Evolutionary conservation across 2,329 filamentous ascomycete genomes (phyloP).

Genomic region (Taxawa tesnikishii): DNA sequence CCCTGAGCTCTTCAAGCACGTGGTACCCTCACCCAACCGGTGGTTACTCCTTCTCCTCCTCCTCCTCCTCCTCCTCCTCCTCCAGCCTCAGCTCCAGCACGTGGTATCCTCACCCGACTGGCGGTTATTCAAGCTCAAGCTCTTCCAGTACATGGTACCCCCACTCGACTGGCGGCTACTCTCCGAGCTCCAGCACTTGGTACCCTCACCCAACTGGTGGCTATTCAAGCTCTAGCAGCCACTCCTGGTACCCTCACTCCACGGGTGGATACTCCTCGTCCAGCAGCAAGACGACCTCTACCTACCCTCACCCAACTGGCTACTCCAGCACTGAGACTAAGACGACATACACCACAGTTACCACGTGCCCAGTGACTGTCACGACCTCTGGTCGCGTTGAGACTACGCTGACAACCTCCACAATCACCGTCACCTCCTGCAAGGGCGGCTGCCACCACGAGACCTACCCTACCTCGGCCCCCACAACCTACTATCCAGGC

Average conservation of each 20-base stretch:
- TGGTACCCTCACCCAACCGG: constrained; percentile 1
- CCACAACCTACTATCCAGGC: constrained; percentile 3
- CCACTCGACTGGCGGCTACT: background rate
- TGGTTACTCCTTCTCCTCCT: constrained; percentile 1
- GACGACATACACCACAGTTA: constrained; percentile 20
- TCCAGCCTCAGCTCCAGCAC: background rate
- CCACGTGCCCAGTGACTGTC: constrained; percentile 18
- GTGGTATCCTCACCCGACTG: constrained; percentile 1
- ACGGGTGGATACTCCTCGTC: background rate
- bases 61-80: background rate
- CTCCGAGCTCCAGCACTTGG: background rate
- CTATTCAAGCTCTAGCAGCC: background rate
- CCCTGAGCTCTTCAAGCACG: background rate
- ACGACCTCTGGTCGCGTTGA: constrained; percentile 15
- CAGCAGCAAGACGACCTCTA: background rate
- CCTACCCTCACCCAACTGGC: background rate
- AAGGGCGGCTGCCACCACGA: constrained; percentile 19
- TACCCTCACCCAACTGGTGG: constrained; percentile 1
- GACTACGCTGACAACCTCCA: constrained; percentile 23
- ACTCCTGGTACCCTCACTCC: background rate
- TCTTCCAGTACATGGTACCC: background rate
- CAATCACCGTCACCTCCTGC: constrained; percentile 25
- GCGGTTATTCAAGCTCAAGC: constrained; percentile 1
- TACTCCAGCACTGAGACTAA: constrained; percentile 10
- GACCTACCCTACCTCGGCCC: constrained; percentile 1